Conservation (phyloP, 306 rosid species). For the Carpinus fangiana region DNA sequence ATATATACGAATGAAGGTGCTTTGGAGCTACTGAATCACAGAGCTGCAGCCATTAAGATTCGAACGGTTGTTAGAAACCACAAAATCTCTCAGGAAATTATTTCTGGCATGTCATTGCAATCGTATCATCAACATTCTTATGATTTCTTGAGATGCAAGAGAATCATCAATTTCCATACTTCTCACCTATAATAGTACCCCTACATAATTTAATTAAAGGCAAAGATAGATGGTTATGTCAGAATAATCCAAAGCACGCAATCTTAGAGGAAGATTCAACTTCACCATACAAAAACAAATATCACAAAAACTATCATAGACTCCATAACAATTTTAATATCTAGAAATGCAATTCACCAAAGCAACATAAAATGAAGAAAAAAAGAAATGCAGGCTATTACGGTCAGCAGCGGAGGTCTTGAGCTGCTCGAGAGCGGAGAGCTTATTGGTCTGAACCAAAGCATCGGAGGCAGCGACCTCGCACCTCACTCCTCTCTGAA, state of each 20-base stretch:
- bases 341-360: not conserved
- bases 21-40: not conserved
- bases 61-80: not conserved
- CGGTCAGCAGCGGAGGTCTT: constrained; percentile 88
- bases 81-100: not conserved
- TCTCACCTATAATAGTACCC: not conserved
- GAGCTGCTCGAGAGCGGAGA: constrained; percentile 90
- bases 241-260: not conserved
- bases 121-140: not conserved
- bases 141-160: not conserved
- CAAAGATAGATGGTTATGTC: not conserved
- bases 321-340: not conserved
- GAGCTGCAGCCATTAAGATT: not conserved
- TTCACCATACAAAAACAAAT: not conserved
- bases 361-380: not conserved
- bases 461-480: constrained; percentile 53
- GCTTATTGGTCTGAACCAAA: constrained; percentile 29
- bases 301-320: not conserved
- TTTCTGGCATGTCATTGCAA: not conserved
- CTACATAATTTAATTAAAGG: not conserved
- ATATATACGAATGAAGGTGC: not conserved
- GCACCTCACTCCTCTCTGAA: constrained; percentile 70
- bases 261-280: not conserved
- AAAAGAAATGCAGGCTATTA: constrained; percentile 20
- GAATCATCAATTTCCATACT: not conserved